Percentiles rank a stretch among this genome's conserved stretches.
These are phyloP conservation scores for Closterium sp. DNA, from an alignment of 139 green algal genomes.

Conservation along the genomic window DNA sequence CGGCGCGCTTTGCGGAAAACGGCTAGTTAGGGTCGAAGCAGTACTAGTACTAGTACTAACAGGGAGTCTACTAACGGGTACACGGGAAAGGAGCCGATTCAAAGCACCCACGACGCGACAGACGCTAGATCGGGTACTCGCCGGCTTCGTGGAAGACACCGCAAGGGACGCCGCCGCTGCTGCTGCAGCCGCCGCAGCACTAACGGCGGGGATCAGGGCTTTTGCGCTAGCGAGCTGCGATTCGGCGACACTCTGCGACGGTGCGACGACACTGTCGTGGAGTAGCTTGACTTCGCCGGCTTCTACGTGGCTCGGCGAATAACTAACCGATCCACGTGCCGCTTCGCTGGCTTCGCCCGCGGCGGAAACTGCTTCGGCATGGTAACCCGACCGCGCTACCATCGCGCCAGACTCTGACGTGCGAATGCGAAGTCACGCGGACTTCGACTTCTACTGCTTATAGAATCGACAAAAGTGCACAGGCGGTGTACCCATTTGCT, in stretches of 20 bases:
- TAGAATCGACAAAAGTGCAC: background rate
- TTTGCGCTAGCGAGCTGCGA: background rate
- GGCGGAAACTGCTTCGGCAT: background rate
- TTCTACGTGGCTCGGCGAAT: background rate
- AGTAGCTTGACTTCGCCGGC: background rate
- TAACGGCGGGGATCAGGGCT: background rate
- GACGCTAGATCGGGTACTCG: background rate
- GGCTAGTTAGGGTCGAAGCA: background rate
- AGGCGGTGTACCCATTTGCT: background rate
- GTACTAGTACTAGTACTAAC: background rate
- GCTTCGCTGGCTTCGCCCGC: background rate
- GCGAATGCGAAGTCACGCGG: background rate
- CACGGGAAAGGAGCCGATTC: background rate
- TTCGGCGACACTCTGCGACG: background rate
- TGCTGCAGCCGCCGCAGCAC: background rate
- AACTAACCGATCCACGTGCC: background rate
- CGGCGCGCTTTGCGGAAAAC: background rate
- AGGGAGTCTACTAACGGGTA: background rate
- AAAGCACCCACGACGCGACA: background rate
- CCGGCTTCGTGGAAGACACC: background rate
- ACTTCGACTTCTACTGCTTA: background rate
- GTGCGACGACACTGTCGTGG: background rate
- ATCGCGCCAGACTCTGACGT: background rate
- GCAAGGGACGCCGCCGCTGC: background rate
- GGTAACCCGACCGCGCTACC: background rate